Percentiles rank a stretch among this genome's conserved stretches.
These are phyloP conservation scores for Botryotinia globosa DNA, from an alignment of 2,329 filamentous ascomycete genomes.

Conservation along the genomic window DNA sequence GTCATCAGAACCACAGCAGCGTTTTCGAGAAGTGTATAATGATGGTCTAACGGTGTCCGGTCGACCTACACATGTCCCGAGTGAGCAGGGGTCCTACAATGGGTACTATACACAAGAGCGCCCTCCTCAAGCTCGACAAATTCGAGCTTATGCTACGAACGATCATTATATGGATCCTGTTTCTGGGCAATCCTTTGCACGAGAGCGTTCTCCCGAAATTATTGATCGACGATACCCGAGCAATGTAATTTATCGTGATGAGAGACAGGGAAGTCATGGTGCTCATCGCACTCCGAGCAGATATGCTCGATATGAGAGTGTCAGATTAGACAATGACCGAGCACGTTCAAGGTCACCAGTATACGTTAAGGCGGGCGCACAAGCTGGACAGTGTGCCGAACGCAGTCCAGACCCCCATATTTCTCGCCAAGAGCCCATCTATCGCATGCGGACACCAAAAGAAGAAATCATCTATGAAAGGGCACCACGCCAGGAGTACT, in stretches of 20 bases:
- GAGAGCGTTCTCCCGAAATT: conserved; percentile 37
- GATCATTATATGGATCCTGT: conserved; percentile 29
- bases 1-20: conserved; percentile 24
- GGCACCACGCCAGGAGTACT: conserved; percentile 39
- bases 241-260: conserved; percentile 38
- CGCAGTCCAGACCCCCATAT: conserved; percentile 35
- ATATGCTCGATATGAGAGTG: conserved; percentile 39
- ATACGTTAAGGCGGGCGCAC: conserved; percentile 36
- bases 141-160: conserved; percentile 31
- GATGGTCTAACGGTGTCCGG: conserved; percentile 22
- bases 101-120: conserved; percentile 31
- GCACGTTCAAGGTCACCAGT: conserved; percentile 40
- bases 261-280: conserved; percentile 35
- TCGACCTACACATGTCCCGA: conserved; percentile 20
- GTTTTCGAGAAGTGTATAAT: conserved; percentile 25
- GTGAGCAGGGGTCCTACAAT: conserved; percentile 19
- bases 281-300: conserved; percentile 36
- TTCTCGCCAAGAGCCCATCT: conserved; percentile 34
- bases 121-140: conserved; percentile 23
- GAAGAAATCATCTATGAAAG: conserved; percentile 37
- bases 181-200: conserved; percentile 25
- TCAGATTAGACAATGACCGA: conserved; percentile 37
- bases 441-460: conserved; percentile 35
- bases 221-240: conserved; percentile 39
- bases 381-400: conserved; percentile 36